phyloP scores from a whole-genome alignment of 495 filamentous ascomycete species.

The Penicillium paradoxum region DNA sequence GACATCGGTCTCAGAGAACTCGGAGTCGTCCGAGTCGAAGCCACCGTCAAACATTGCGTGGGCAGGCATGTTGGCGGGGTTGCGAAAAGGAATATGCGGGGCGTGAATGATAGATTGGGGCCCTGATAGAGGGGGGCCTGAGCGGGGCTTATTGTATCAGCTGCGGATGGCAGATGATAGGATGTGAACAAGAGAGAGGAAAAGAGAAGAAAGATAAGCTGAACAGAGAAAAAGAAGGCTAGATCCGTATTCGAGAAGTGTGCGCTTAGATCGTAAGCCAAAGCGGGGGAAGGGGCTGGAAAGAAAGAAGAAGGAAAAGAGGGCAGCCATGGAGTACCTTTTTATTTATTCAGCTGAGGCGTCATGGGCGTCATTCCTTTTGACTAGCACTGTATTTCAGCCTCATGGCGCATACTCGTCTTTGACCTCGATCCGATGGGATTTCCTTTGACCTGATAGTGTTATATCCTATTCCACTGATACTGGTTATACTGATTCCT shows the following conservation, averaged over 20 bases:
- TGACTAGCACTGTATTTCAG: neutral
- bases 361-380: slow-evolving; percentile 1
- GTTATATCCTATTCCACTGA: neutral
- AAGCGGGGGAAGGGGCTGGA: slow-evolving; percentile 8
- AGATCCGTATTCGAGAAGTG: neutral
- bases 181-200: neutral
- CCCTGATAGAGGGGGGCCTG: slow-evolving; percentile 9
- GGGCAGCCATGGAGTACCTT: neutral
- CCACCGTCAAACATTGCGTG: slow-evolving; percentile 4
- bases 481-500: neutral
- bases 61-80: slow-evolving; percentile 18
- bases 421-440: neutral
- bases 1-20: slow-evolving; percentile 39
- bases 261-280: neutral
- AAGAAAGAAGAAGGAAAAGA: neutral
- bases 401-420: slow-evolving; percentile 6
- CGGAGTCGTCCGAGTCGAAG: slow-evolving; percentile 26
- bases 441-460: too few species aligned
- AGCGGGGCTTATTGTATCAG: slow-evolving; percentile 3
- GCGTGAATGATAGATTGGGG: neutral
- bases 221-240: neutral
- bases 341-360: slow-evolving; percentile 10
- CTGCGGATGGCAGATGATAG: neutral
- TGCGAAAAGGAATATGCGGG: neutral
- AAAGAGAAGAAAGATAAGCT: neutral